Evolutionary conservation across 148 eudicot genomes (phyloP), one percentile per base, ranked within the genome.

Genomic region (Chenopodium formosanum): DNA sequence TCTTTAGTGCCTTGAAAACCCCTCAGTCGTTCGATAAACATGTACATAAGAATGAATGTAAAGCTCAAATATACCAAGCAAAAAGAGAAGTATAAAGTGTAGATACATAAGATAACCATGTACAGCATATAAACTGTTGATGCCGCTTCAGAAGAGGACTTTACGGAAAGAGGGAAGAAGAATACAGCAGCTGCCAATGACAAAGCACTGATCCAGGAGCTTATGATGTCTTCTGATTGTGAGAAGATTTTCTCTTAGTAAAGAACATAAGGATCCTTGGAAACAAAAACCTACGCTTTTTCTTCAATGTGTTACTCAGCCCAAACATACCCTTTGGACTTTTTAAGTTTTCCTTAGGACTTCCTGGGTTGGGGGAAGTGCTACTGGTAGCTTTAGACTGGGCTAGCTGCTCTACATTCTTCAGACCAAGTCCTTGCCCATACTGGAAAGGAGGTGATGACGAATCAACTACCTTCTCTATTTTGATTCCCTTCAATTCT

Each of bases 181-280:
- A 31, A 53, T 29, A 12, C 37, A 77, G 53, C 76, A 64, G 12
- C 9, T 37, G 76, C 46, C 20, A 27, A 44, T 29, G 48, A 32
- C 34, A 16, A 22, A 46, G 22, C 62, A 56, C 62, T 56, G 4
- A 29, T 67, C 23, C 46, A 19, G n/a, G 13, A 19, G 58, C 67
- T 86, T 74, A 88, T 12, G 79, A 81, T 48, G 85, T 75, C 75
- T 88, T 88, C 5, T 83, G 66, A 2, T 88, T 88, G 1, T 83
- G 66, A 2, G 88, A 77, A 0, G 88, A 34, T 53, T 79, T 88
- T 78, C 80, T 83, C 80, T 84, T 82, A 34, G 81, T 65, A 50
- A 88, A 84, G 85, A 88, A 79, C 90, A 81, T 84, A 31, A 88
- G 82, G 78, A 88, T 74, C 69, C 84, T 80, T 3, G 90, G 90